Conservation (phyloP, 306 rosid species). For the Trichosanthes truncata region DNA sequence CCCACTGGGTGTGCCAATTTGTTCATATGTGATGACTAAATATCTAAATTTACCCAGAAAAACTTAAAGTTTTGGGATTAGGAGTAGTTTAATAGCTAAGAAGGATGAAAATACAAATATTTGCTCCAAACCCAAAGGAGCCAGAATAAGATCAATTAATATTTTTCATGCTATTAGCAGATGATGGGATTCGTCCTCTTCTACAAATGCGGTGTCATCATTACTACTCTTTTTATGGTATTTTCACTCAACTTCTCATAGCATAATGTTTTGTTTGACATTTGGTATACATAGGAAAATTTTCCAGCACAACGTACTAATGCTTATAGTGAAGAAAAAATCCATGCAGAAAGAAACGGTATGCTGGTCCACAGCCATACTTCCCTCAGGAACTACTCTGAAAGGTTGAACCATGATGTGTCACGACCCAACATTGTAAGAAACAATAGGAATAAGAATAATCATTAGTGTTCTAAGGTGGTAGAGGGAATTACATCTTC, state of each 20-base stretch:
- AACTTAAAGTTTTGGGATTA: background rate
- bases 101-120: background rate
- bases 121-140: background rate
- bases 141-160: background rate
- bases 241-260: background rate
- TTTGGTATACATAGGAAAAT: background rate
- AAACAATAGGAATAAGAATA: background rate
- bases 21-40: background rate
- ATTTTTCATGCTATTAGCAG: background rate
- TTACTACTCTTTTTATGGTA: background rate
- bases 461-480: background rate
- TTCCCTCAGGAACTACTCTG: background rate
- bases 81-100: background rate
- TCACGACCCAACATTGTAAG: background rate
- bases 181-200: background rate
- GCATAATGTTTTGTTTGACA: background rate
- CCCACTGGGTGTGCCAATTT: too few relatives aligned
- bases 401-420: background rate
- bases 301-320: too few relatives aligned
- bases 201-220: background rate
- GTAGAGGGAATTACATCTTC: background rate
- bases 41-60: background rate
- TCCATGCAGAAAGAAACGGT: background rate
- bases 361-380: background rate
- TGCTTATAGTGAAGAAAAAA: background rate